Base-by-base conservation (phyloP, 768 basidiomycete genomes). In the Hericium alpestre region DNA sequence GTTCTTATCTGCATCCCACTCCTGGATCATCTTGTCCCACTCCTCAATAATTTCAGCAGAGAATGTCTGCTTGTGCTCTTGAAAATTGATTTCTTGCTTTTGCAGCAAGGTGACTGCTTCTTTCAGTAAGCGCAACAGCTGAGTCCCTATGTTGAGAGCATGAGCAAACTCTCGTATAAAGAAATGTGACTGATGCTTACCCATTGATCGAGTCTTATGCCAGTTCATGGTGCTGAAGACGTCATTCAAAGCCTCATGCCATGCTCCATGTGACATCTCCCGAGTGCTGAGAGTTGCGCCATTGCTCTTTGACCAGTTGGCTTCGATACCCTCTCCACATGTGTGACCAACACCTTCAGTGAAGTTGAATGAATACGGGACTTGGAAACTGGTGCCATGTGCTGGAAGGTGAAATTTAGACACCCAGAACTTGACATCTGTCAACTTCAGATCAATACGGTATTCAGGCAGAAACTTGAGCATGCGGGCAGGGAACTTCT, bases 321-420 rank as follows among this genome's bases (percentile, higher is more conserved):
- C 25, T 27, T 27, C 25, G 25, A 27, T 27, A 6, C 25, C 25
- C 25, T 27, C 25, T 27, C 25, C 25, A 27, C 25, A 27, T 6
- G 25, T 27, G 25, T 6, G 25, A 27, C 25, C 25, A 27, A 27
- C 25, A 6, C 25, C 25, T 27, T 27, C 25, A 27, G 25, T 27
- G 25, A 27, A 27, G 25, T 27, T 27, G 6, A 27, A 27, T 2
- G 71, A 70, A 56, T 67, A 64, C 0, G 63, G 66, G 2, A 50
- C 20, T 20, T 66, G 65, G 54, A 69, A 70, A 11, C 20, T n/a
- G 11, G 49, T 40, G 4, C 37, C 47, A 46, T 72, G 71, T 13
- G 65, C 65, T 0, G 63, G 56, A 2, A 70, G 54, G 48, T 72
- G 71, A 39, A 53, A 53, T 11, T 53, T 53, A 10, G 51, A 32